Conservation (phyloP, 139 green algal species). For the Chlamydomonas sp. region DNA sequence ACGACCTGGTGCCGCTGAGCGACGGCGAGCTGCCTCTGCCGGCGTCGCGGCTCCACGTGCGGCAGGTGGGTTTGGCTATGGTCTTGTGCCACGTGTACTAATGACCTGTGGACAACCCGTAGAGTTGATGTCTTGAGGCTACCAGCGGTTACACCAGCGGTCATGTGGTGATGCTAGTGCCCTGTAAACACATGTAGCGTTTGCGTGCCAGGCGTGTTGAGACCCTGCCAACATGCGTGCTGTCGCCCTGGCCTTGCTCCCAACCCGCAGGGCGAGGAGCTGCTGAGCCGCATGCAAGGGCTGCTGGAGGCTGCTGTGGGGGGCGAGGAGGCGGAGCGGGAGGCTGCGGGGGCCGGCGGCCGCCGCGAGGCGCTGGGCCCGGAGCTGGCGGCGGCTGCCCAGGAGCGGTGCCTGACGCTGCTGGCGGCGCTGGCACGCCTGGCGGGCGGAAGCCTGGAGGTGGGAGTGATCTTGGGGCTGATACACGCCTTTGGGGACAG, state of each 20-base stretch:
- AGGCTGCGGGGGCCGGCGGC: background rate
- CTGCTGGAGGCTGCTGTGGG: constrained; percentile 1
- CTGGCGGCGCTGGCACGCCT: background rate
- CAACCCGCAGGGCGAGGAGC: background rate
- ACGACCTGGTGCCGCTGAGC: background rate
- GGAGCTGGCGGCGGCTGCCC: background rate
- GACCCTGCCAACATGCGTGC: no score
- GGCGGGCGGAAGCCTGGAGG: background rate
- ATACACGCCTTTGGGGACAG: no score
- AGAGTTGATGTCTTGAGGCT: no score
- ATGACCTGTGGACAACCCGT: no score
- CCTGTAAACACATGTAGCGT: no score
- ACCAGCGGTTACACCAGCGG: no score
- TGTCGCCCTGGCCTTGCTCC: background rate
- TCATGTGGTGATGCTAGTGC: background rate
- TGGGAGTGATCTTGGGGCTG: background rate
- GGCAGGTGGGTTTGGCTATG: background rate
- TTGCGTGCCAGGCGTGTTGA: no score
- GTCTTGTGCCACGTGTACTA: no score
- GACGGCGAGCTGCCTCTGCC: constrained; percentile 12
- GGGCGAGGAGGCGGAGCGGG: no score
- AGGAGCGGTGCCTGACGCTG: background rate
- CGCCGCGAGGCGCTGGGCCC: background rate
- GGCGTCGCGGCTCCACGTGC: background rate
- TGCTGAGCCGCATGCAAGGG: constrained; percentile 11